Evolutionary conservation across 2,329 filamentous ascomycete species (phyloP), one percentile per base, ranked within the genome.

Genomic region (Claviceps sp.): DNA sequence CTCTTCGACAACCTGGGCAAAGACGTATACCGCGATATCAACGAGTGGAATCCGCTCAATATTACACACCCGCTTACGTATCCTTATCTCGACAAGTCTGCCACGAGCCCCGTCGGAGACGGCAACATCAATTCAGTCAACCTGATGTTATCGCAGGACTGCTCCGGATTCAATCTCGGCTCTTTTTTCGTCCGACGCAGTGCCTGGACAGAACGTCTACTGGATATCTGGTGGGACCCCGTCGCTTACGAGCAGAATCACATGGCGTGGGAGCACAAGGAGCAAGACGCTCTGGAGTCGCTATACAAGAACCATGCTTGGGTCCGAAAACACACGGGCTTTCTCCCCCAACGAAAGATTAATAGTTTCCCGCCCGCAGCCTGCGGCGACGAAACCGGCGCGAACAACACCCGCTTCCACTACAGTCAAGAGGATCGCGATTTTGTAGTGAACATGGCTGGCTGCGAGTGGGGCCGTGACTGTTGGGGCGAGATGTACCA

Each of bases 251-350:
- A 98, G 70, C 93, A 98, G 70, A 94, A 89, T 65, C 93, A 98
- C 67, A 96, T 96, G 90, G 81, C 93, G 56, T 98, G 93, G 93
- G 90, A 93, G 63, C 93, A 98, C 74, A 97, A 97, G 67, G 93
- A 98, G 67, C 93, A 98, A 70, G 90, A 97, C 64, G 89, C 90
- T 1, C 72, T 98, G 43, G 90, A 96, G 70, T 86, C 95, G 70
- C 76, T 98, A 56, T 98, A 98, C 71, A 79, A 76, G 53, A 85
- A 85, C 52, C 91, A 97, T 65, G 88, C 93, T 0, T 98, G 93
- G 90, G 82, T 97, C 51, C 82, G 93, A 54, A 82, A 87, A 52
- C 87, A 93, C 60, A 84, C 89, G 3, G 91, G 82, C 4, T 98
- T 98, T 69, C 77, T 96, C 47, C 85, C 87, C 0, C 91, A 97